These are phyloP conservation scores for Backusella luteola DNA, from an alignment of 192 early-diverging fungal species.

Conservation along the genomic window DNA sequence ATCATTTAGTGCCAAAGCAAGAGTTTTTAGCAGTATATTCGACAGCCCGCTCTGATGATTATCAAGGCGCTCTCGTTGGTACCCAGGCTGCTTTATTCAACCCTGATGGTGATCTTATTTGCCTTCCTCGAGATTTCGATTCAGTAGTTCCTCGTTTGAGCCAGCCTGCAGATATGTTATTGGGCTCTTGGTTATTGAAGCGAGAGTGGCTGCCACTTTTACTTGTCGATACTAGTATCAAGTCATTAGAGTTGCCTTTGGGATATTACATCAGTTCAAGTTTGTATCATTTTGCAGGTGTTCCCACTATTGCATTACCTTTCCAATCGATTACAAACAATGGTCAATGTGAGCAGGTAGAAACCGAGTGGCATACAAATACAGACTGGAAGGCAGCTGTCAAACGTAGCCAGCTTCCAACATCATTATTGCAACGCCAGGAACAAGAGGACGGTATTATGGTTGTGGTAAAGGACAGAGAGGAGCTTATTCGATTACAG, in stretches of 20 bases:
- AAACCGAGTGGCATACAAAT: constrained; percentile 16
- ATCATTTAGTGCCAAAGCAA: neutral
- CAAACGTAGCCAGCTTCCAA: neutral
- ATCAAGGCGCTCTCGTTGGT: constrained; percentile 44
- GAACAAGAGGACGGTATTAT: constrained; percentile 25
- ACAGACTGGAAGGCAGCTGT: constrained; percentile 24
- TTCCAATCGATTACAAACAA: constrained; percentile 34
- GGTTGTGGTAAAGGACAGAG: constrained; percentile 20
- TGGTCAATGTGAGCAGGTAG: neutral
- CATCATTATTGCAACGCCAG: constrained; percentile 23
- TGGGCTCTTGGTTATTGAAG: constrained; percentile 29
- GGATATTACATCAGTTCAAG: constrained; percentile 32
- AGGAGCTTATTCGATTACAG: constrained; percentile 26
- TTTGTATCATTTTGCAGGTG: constrained; percentile 36
- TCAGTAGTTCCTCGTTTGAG: constrained; percentile 16
- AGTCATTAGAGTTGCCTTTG: constrained; percentile 17
- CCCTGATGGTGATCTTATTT: constrained; percentile 12
- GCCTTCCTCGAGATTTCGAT: constrained; percentile 18
- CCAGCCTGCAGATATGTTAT: constrained; percentile 32
- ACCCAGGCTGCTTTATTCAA: constrained; percentile 36
- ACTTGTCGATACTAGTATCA: neutral
- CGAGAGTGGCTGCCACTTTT: constrained; percentile 25
- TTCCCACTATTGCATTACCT: constrained; percentile 45
- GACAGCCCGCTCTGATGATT: constrained; percentile 38
- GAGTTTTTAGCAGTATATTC: constrained; percentile 39